Conservation (phyloP, 768 basidiomycete species). For the Naganishia vaughanmartiniae region DNA sequence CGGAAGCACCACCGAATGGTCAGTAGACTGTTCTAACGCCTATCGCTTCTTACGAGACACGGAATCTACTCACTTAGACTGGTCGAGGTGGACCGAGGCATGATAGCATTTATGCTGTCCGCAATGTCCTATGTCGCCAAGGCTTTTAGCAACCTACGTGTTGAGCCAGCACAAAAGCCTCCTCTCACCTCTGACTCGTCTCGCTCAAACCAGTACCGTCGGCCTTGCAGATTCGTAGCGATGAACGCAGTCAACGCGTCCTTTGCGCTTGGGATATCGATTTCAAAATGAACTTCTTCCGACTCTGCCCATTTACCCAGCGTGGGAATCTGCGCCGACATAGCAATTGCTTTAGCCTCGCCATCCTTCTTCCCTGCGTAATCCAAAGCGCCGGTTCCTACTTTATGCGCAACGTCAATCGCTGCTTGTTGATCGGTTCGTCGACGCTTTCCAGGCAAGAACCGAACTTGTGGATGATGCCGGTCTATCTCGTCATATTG, state of each 20-base stretch:
- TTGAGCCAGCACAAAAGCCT: not conserved
- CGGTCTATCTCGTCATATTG: conserved; percentile 18
- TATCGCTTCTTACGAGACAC: not conserved
- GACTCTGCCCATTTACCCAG: conserved; percentile 40
- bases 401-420: conserved; percentile 13
- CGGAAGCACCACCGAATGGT: not conserved
- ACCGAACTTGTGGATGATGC: conserved; percentile 23
- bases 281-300: conserved; percentile 45
- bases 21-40: not conserved
- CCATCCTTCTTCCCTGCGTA: not conserved
- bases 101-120: conserved; percentile 28
- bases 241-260: conserved; percentile 49
- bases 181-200: conserved; percentile 42
- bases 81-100: conserved; percentile 26
- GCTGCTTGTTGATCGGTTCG: conserved; percentile 1
- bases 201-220: conserved; percentile 46
- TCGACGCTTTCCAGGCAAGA: conserved; percentile 24
- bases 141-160: not conserved
- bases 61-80: conserved; percentile 27
- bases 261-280: conserved; percentile 39
- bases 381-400: conserved; percentile 12
- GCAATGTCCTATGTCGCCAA: conserved; percentile 21
- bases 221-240: conserved; percentile 44
- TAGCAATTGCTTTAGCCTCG: not conserved
- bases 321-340: conserved; percentile 40